These are phyloP conservation scores for Monilinia fructicola DNA, from an alignment of 2,329 filamentous ascomycete species.

Conservation along the genomic window DNA sequence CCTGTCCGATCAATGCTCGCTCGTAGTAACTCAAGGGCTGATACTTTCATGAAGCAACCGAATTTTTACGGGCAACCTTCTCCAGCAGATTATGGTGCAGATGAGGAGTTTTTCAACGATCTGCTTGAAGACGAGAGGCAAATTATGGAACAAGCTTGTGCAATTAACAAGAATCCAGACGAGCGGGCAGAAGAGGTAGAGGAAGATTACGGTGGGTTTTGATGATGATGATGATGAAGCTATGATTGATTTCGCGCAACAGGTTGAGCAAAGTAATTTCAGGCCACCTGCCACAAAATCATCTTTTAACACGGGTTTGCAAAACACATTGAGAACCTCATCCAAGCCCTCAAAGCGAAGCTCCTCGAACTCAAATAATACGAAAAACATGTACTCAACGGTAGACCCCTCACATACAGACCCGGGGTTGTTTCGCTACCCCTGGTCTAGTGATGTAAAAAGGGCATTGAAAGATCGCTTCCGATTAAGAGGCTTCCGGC, in stretches of 20 bases:
- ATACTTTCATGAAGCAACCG: not conserved
- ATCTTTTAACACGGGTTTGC: constrained; percentile 26
- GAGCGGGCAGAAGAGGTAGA: constrained; percentile 29
- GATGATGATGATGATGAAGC: constrained; percentile 41
- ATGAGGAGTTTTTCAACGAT: constrained; percentile 34
- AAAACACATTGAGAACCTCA: constrained; percentile 29
- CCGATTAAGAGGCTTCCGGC: constrained; percentile 79
- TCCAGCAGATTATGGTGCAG: constrained; percentile 31
- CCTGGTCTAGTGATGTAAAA: constrained; percentile 86
- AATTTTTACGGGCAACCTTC: constrained; percentile 26
- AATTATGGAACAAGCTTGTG: constrained; percentile 21
- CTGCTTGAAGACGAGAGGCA: constrained; percentile 35
- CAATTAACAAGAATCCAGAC: constrained; percentile 16
- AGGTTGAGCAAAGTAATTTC: constrained; percentile 44
- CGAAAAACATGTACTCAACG: constrained; percentile 38
- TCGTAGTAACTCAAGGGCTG: not conserved
- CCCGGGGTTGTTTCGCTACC: constrained; percentile 55
- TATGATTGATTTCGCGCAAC: constrained; percentile 46
- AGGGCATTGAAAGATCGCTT: constrained; percentile 80
- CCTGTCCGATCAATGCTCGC: constrained; percentile 1
- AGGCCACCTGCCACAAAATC: constrained; percentile 30
- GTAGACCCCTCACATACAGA: constrained; percentile 45
- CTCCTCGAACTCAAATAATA: constrained; percentile 10
- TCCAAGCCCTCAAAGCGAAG: constrained; percentile 26
- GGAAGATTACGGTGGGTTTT: constrained; percentile 35